Evolutionary conservation across 2,329 filamentous ascomycete species (phyloP), one percentile per base, ranked within the genome.

Genomic region (Fusarium scirpi): DNA sequence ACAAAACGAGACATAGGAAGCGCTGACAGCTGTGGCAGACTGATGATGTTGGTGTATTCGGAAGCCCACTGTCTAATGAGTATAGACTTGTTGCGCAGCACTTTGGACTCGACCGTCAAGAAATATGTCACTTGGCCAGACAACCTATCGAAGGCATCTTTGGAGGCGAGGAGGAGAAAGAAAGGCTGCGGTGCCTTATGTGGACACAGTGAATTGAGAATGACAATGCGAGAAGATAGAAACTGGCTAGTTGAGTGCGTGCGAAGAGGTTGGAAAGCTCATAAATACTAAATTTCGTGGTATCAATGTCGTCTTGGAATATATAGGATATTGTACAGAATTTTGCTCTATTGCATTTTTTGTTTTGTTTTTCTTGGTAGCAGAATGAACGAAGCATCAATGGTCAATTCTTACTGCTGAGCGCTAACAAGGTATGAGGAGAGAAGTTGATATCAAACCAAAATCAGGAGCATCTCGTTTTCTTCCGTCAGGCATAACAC

Each of bases 11-110:
- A 15, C 6, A 4, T 32, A 8, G 5, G 8, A 15, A 20, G 12
- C 46, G 20, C 63, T 75, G 27, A 75, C 13, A 9, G 2, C 13
- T 4, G 18, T 18, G 44, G 7, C 65, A 94, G 91, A 96, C 93
- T 3, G 93, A 96, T 76, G 92, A 96, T 74, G 91, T 95, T 12
- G 93, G 92, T 3, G 89, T 96, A 24, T 96, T 96, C 74, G 90
- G 90, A 52, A 94, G 91, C 75, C 85, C 88, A 0, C 80, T 94
- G 6, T 94, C 92, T 1, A 90, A 94, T 71, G 93, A 97, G 78
- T 95, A 94, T 78, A 81, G 84, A 10, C 86, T 96, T 4, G 91
- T 92, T 6, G 89, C 91, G 2, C 79, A 90, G 70, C 89, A 94
- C 76, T 96, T 96, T 74, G 77, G 80, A 1, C 83, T 96, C 9